A percentile compares a stretch with the other conserved stretches of the same genome.
Evolutionary conservation across 2,329 filamentous ascomycete species (phyloP).

Genomic region (Fusarium lyarnte): DNA sequence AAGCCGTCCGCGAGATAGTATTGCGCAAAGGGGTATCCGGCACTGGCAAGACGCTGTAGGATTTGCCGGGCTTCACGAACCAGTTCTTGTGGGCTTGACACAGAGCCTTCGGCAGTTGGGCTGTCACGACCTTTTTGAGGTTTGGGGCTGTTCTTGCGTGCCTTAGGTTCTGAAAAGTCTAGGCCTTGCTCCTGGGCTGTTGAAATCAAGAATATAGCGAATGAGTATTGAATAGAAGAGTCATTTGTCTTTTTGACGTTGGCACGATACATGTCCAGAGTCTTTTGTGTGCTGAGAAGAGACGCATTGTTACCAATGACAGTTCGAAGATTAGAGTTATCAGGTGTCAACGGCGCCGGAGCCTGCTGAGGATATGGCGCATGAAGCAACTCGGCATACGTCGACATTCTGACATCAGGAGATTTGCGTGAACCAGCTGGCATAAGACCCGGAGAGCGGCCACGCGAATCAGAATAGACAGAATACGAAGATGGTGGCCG

Average conservation of each 20-base stretch:
- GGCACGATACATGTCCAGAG: constrained; percentile 94
- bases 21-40: constrained; percentile 94
- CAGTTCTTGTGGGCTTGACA: constrained; percentile 71
- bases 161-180: constrained; percentile 58
- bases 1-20: constrained; percentile 97
- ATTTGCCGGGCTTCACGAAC: constrained; percentile 90
- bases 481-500: constrained; percentile 83
- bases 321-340: constrained; percentile 82
- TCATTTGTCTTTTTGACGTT: constrained; percentile 99
- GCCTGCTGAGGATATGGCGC: constrained; percentile 83
- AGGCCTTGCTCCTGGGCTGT: constrained; percentile 82
- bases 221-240: constrained; percentile 90
- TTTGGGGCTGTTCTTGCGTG: constrained; percentile 59
- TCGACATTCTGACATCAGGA: constrained; percentile 62
- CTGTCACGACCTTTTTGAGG: constrained; percentile 57
- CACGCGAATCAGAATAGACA: constrained; percentile 73
- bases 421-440: constrained; percentile 61
- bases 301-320: constrained; percentile 90
- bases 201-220: constrained; percentile 93
- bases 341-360: constrained; percentile 72
- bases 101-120: constrained; percentile 56
- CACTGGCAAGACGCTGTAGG: constrained; percentile 84
- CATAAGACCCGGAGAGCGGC: constrained; percentile 66
- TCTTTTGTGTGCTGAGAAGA: constrained; percentile 89
- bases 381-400: constrained; percentile 70